A percentile compares a stretch with the other conserved stretches of the same genome.
Evolutionary conservation across 2,329 filamentous ascomycete genomes (phyloP).

Genomic region (Gremmenia infestans): DNA sequence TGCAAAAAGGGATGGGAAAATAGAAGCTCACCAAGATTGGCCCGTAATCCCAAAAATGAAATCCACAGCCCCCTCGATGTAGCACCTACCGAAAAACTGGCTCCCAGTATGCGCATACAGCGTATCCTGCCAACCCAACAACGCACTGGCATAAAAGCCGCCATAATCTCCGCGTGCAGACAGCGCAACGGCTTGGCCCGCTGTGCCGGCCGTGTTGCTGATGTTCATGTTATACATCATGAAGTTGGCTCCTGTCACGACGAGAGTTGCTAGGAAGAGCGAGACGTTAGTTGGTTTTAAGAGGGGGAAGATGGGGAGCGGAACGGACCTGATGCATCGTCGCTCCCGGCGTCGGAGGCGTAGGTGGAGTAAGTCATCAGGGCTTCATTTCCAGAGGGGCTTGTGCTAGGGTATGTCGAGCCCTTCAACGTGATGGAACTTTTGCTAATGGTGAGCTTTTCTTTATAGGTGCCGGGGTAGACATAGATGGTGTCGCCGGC

Average conservation of each 20-base stretch:
- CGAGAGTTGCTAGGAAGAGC: slow-evolving; percentile 13
- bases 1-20: not conserved
- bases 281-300: not conserved
- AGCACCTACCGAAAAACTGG: slow-evolving; percentile 48
- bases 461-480: slow-evolving; percentile 48
- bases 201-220: slow-evolving; percentile 41
- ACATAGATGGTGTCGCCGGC: slow-evolving; percentile 48
- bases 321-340: slow-evolving; percentile 30
- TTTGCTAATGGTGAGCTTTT: slow-evolving; percentile 45
- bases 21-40: slow-evolving; percentile 37
- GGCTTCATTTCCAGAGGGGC: slow-evolving; percentile 44
- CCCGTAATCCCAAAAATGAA: slow-evolving; percentile 52
- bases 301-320: not conserved
- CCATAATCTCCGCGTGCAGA: slow-evolving; percentile 43
- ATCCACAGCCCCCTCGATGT: slow-evolving; percentile 52
- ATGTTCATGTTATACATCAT: slow-evolving; percentile 56
- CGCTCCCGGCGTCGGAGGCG: slow-evolving; percentile 36
- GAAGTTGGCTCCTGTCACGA: slow-evolving; percentile 37
- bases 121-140: slow-evolving; percentile 52
- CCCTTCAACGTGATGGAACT: slow-evolving; percentile 41
- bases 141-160: slow-evolving; percentile 49
- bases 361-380: slow-evolving; percentile 36
- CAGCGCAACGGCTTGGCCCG: slow-evolving; percentile 46
- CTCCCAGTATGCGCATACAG: slow-evolving; percentile 42
- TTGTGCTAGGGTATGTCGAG: slow-evolving; percentile 35